These are phyloP conservation scores for Chalaropsis thielavioides DNA, from an alignment of 2,329 filamentous ascomycete species.

Conservation along the genomic window DNA sequence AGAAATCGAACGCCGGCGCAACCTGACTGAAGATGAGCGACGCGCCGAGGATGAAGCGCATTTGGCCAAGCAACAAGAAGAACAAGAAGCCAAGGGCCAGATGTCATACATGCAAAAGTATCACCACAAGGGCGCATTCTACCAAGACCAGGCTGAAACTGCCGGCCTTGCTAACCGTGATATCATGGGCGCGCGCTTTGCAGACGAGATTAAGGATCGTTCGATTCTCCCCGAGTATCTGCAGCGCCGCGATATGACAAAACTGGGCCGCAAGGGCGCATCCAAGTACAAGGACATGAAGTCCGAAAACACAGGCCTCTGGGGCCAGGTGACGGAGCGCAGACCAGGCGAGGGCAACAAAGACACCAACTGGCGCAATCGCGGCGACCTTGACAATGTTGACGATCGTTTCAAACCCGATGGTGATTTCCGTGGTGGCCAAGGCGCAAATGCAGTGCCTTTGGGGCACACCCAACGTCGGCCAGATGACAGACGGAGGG, in stretches of 20 bases:
- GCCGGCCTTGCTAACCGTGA: constrained; percentile 67
- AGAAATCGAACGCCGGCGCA: constrained; percentile 75
- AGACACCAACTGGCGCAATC: constrained; percentile 21
- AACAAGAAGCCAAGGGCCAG: constrained; percentile 63
- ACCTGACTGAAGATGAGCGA: constrained; percentile 75
- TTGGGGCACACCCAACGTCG: constrained; percentile 43
- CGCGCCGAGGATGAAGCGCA: constrained; percentile 69
- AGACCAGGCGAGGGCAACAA: constrained; percentile 26
- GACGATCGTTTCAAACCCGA: constrained; percentile 59
- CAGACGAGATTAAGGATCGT: constrained; percentile 69
- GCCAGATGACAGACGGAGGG: constrained; percentile 23
- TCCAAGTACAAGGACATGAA: constrained; percentile 82
- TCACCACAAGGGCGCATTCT: constrained; percentile 94
- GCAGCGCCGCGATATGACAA: constrained; percentile 86
- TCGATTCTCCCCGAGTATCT: constrained; percentile 80
- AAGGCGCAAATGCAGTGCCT: constrained; percentile 57
- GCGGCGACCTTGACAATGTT: constrained; percentile 26
- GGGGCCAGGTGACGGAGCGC: constrained; percentile 50
- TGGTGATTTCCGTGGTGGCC: constrained; percentile 33
- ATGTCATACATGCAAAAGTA: constrained; percentile 91
- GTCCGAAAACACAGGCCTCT: constrained; percentile 78
- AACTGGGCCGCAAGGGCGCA: constrained; percentile 79
- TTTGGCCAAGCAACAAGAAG: constrained; percentile 63
- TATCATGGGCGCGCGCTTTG: constrained; percentile 70
- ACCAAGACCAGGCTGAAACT: constrained; percentile 62